These are phyloP conservation scores for Climacium dendroides DNA, from an alignment of 225 moss, liverwort and hornwort genomes.

Conservation along the genomic window DNA sequence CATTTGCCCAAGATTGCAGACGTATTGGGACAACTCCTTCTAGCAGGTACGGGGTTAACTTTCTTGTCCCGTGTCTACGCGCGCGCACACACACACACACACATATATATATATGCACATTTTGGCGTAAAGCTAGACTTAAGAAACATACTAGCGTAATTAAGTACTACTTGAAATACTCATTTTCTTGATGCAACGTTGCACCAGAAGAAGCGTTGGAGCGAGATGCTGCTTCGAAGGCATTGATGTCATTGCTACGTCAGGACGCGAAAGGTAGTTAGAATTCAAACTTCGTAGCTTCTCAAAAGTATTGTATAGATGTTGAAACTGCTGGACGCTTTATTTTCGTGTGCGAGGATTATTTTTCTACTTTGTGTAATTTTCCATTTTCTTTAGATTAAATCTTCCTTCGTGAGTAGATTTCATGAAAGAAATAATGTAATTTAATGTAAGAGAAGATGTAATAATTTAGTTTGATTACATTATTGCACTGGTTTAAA, in stretches of 20 bases:
- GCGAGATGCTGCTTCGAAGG: slow-evolving; percentile 90
- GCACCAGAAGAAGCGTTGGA: slow-evolving; percentile 84
- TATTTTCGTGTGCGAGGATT: background rate
- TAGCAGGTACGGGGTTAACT: slow-evolving; percentile 50
- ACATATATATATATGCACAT: background rate
- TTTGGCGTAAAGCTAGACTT: background rate
- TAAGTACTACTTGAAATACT: background rate
- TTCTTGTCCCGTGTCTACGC: background rate
- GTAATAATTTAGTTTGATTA: background rate
- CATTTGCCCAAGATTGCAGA: slow-evolving; percentile 96
- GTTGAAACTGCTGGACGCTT: background rate
- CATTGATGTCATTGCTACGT: slow-evolving; percentile 90
- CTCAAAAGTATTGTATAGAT: background rate
- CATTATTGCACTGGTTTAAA: background rate
- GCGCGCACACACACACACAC: too few species aligned
- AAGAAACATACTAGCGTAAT: background rate
- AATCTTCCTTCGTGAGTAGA: background rate
- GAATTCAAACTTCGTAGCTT: background rate
- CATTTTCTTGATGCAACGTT: background rate
- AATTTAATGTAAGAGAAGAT: too few species aligned
- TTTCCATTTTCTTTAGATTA: background rate
- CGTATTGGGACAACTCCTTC: slow-evolving; percentile 86
- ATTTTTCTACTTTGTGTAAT: background rate
- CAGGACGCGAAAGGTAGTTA: slow-evolving; percentile 89
- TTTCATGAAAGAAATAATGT: background rate